These are phyloP conservation scores for Prunella vulgaris DNA, from an alignment of 257 asterid genomes.

Conservation along the genomic window DNA sequence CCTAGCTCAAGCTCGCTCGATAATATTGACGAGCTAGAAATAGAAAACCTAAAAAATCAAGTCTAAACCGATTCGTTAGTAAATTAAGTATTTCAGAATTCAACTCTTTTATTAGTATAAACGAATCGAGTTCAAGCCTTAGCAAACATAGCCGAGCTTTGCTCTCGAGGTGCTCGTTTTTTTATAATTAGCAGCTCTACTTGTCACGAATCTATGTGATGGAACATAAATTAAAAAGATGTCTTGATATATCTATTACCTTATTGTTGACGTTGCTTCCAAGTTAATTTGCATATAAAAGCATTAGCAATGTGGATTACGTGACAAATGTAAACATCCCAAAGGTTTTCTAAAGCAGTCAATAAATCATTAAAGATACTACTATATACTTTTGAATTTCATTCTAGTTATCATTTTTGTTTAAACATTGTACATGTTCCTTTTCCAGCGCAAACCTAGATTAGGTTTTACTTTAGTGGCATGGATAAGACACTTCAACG, in stretches of 20 bases:
- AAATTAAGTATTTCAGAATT: too few relatives aligned
- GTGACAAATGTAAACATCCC: background rate
- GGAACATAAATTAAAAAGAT: background rate
- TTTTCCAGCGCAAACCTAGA: background rate
- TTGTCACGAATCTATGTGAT: background rate
- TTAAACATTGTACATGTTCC: background rate
- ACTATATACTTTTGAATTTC: background rate
- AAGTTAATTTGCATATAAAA: background rate
- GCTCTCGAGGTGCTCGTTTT: too few relatives aligned
- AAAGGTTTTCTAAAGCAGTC: slow-evolving; percentile 7
- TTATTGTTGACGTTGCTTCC: background rate
- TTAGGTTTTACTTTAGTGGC: background rate
- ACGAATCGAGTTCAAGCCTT: too few relatives aligned
- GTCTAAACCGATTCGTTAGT: too few relatives aligned
- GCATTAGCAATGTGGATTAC: slow-evolving; percentile 5
- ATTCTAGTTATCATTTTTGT: slow-evolving; percentile 2
- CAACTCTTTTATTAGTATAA: too few relatives aligned
- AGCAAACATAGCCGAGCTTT: too few relatives aligned
- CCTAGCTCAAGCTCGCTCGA: too few relatives aligned
- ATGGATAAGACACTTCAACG: background rate
- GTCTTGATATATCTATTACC: background rate
- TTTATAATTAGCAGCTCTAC: too few relatives aligned
- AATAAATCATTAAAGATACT: background rate
- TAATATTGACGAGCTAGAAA: too few relatives aligned
- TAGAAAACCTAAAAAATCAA: too few relatives aligned